These are phyloP conservation scores for Osmanthus fragrans DNA, from an alignment of 257 asterid species.

Conservation along the genomic window DNA sequence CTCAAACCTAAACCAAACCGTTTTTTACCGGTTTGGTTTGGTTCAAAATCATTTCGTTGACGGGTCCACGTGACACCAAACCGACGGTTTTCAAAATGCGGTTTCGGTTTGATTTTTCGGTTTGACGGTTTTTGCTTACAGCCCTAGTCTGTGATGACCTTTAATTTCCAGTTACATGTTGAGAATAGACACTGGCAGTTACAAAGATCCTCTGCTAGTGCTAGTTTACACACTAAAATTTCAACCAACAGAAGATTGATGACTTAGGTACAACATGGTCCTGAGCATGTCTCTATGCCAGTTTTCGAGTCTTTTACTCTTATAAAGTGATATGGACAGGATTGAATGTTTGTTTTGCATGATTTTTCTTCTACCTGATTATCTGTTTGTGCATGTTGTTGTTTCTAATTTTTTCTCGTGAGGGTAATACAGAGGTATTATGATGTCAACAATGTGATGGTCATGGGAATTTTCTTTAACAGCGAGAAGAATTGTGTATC, in stretches of 20 bases:
- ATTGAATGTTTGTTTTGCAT: neutral
- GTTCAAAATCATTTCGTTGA: too few relatives aligned
- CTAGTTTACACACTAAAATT: neutral
- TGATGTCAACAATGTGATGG: constrained; percentile 11
- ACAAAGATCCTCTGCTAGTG: neutral
- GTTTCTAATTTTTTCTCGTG: neutral
- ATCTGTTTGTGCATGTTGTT: neutral
- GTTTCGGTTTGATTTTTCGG: too few relatives aligned
- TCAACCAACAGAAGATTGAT: neutral
- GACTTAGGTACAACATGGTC: neutral
- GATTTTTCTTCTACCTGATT: neutral
- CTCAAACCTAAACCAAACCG: too few relatives aligned
- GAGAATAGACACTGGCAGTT: neutral
- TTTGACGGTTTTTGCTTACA: too few relatives aligned
- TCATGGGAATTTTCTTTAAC: constrained; percentile 5
- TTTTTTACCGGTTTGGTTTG: too few relatives aligned
- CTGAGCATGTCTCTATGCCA: neutral
- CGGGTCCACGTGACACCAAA: too few relatives aligned
- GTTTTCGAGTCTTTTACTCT: neutral
- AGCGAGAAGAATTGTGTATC: neutral
- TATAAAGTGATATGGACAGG: neutral
- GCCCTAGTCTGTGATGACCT: neutral
- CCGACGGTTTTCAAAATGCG: too few relatives aligned
- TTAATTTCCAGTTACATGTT: neutral
- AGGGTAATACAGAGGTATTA: neutral